Conservation (phyloP, 2,329 filamentous ascomycete genomes). For the Verticillium alfalfae region DNA sequence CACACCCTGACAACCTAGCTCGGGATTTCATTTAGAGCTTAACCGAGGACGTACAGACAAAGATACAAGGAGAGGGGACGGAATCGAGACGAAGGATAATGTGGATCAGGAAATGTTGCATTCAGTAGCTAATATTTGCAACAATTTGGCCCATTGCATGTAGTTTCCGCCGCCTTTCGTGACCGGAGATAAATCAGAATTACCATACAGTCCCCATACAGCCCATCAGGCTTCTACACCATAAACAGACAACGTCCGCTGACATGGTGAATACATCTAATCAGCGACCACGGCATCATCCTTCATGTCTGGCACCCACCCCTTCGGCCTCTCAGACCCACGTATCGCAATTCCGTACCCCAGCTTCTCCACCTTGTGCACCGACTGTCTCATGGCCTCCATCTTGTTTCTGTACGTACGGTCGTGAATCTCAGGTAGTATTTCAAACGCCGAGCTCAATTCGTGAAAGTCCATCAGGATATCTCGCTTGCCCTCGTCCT, state of each 20-base stretch:
- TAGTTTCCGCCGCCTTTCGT: too few species aligned
- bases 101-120: too few species aligned
- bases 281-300: neutral
- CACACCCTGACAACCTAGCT: too few species aligned
- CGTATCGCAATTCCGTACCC: slow-evolving; percentile 84
- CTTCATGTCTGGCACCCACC: slow-evolving; percentile 77
- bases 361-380: slow-evolving; percentile 88
- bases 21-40: too few species aligned
- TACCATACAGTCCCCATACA: too few species aligned
- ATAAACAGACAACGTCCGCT: neutral
- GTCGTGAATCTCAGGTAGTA: slow-evolving; percentile 54
- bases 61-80: too few species aligned
- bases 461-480: slow-evolving; percentile 78
- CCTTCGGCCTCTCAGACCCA: slow-evolving; percentile 81
- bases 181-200: too few species aligned
- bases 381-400: slow-evolving; percentile 78
- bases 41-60: too few species aligned
- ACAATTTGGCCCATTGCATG: too few species aligned
- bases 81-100: too few species aligned
- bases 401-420: slow-evolving; percentile 70
- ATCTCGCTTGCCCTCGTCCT: slow-evolving; percentile 32
- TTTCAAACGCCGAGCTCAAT: slow-evolving; percentile 71
- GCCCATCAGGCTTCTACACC: too few species aligned
- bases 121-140: too few species aligned
- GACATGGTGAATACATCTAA: neutral